A percentile compares a stretch with the other conserved stretches of the same genome.
phyloP scores from a whole-genome alignment of 2,329 filamentous ascomycete species.

The Trichoderma sp. region DNA sequence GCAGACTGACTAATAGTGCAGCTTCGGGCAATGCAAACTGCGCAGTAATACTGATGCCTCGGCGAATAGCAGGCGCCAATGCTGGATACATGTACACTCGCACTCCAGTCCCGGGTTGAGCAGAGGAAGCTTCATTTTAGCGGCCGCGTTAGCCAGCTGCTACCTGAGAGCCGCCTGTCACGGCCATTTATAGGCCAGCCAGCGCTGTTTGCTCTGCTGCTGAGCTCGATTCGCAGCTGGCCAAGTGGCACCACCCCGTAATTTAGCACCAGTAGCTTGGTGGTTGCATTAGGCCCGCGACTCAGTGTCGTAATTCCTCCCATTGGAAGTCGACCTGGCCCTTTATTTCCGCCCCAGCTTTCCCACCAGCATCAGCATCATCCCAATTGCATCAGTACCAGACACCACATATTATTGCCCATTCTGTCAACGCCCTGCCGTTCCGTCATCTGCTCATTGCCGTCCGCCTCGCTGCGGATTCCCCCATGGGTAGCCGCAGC shows the following conservation, averaged over 20 bases:
- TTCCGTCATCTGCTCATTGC: neutral
- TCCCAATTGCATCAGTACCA: slow-evolving; percentile 8
- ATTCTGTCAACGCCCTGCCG: neutral
- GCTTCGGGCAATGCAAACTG: neutral
- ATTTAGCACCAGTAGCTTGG: neutral
- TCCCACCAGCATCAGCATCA: slow-evolving; percentile 15
- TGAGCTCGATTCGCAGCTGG: neutral
- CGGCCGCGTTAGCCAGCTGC: neutral
- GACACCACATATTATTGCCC: neutral
- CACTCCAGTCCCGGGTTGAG: neutral
- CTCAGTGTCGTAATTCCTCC: slow-evolving; percentile 13
- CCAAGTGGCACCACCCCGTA: neutral
- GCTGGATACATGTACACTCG: too few species aligned
- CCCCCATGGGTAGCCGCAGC: slow-evolving; percentile 27
- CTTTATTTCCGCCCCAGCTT: slow-evolving; percentile 4
- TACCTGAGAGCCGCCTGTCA: neutral
- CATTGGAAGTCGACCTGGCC: slow-evolving; percentile 18
- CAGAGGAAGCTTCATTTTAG: neutral
- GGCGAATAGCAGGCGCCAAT: neutral
- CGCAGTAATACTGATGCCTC: neutral
- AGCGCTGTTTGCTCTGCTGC: neutral
- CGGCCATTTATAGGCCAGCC: neutral
- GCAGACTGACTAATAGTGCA: neutral
- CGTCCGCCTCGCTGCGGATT: slow-evolving; percentile 20
- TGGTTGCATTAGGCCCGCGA: slow-evolving; percentile 17